Base-by-base conservation (phyloP, 2,329 filamentous ascomycete genomes). In the Phaeoacremonium minimum region DNA sequence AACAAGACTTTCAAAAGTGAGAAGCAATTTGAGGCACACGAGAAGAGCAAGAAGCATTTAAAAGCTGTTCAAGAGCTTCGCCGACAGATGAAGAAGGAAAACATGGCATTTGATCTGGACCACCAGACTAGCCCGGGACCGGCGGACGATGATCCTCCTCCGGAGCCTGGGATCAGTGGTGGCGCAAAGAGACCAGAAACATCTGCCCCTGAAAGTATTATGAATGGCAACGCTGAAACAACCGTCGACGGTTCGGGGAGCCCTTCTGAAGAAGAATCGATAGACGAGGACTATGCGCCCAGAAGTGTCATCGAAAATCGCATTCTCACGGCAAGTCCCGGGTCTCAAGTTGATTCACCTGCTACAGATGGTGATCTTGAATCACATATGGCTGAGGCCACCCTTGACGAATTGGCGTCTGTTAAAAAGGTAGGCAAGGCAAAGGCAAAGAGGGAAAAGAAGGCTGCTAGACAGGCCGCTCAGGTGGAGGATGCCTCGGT, bases 1-100 rank as follows among this genome's bases (percentile, higher is more conserved):
- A 75, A 80, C 46, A 87, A 85, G 46, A 73, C 64, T 0, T 98
- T 97, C 63, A 78, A 96, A 62, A 97, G 90, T 52, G 86, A 95
- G 55, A 89, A 88, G 46, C 91, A 97, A 54, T 89, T 85, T 42
- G 82, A 94, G 51, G 83, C 85, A 4, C 93, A 98, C 52, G 90
- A 96, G 64, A 88, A 85, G 64, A 97, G 91, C 69, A 98, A 95
- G 60, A 98, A 97, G 62, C 93, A 98, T 52, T 63, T 83, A 43
- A 97, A 95, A 56, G 84, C 88, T 3, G 74, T 96, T 6, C 83
- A 90, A 47, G 77, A 89, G 42, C 63, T 98, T 28, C 80, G 80
- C 50, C 75, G 78, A 51, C 83, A 93, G 56, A 95, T 98, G 89
- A 77, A 74, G 48, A 80, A 83, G 48, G 86, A 98, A 51, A 84